phyloP scores from a whole-genome alignment of 2,329 filamentous ascomycete species.

The Emydomyces testavorans region DNA sequence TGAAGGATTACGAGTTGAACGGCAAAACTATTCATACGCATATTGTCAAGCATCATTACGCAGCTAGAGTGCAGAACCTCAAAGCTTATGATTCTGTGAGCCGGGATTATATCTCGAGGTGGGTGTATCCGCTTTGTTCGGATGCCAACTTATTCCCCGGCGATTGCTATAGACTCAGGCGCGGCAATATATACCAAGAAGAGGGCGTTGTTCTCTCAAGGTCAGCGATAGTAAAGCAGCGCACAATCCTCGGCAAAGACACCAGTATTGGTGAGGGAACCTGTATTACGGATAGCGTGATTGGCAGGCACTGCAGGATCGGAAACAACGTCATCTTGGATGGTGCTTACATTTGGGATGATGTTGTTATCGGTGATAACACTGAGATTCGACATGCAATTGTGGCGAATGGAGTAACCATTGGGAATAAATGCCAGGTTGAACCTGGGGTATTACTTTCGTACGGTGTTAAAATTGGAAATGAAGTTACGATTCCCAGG shows the following conservation, averaged over 20 bases:
- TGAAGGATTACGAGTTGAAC: constrained; percentile 95
- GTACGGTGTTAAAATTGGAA: constrained; percentile 60
- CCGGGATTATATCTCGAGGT: constrained; percentile 72
- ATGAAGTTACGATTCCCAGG: constrained; percentile 41
- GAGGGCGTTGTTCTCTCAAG: constrained; percentile 61
- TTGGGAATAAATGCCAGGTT: constrained; percentile 61
- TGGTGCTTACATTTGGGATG: constrained; percentile 79
- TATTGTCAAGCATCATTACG: constrained; percentile 71
- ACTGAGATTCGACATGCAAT: constrained; percentile 60
- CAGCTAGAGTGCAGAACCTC: constrained; percentile 72
- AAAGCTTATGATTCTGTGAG: constrained; percentile 83
- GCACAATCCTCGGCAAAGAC: constrained; percentile 63
- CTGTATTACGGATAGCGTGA: constrained; percentile 60
- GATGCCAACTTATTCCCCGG: constrained; percentile 73
- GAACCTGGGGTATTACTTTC: constrained; percentile 67
- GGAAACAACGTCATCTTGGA: constrained; percentile 71
- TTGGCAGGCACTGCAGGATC: constrained; percentile 76
- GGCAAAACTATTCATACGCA: constrained; percentile 94
- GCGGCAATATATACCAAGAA: constrained; percentile 65
- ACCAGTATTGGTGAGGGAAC: constrained; percentile 64
- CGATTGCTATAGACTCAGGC: constrained; percentile 62
- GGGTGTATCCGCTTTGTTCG: constrained; percentile 79
- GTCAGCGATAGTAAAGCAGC: constrained; percentile 56
- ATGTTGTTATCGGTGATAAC: constrained; percentile 64
- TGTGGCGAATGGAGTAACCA: constrained; percentile 57